phyloP scores from a whole-genome alignment of 2,329 filamentous ascomycete genomes.

The Pezicula rhizophila region DNA sequence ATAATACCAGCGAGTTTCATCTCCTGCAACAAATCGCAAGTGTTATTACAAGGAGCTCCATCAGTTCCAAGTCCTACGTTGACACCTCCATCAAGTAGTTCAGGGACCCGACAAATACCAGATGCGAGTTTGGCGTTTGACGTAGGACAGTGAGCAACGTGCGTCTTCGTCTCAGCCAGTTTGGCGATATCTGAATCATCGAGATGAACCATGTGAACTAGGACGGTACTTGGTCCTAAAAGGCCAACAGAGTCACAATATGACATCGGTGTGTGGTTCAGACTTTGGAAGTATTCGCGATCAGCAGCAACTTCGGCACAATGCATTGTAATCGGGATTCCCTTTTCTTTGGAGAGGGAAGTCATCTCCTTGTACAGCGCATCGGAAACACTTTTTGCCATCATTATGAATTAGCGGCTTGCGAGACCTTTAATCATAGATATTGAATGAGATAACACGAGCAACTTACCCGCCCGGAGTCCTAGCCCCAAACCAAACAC shows the following conservation, averaged over 20 bases:
- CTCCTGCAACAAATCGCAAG: conserved; percentile 45
- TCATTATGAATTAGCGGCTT: background rate
- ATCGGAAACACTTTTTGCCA: background rate
- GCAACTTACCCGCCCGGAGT: conserved; percentile 32
- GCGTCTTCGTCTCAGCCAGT: conserved; percentile 32
- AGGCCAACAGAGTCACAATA: conserved; percentile 33
- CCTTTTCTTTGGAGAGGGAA: background rate
- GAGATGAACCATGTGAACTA: conserved; percentile 47
- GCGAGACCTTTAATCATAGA: background rate
- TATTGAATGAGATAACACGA: background rate
- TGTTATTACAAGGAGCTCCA: conserved; percentile 46
- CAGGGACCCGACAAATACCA: conserved; percentile 40
- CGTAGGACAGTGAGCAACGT: conserved; percentile 44
- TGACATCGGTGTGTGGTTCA: conserved; percentile 30
- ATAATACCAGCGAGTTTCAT: conserved; percentile 45
- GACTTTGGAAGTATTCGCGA: conserved; percentile 27
- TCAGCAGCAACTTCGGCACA: conserved; percentile 31
- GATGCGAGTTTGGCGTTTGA: conserved; percentile 47
- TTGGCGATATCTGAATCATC: conserved; percentile 34
- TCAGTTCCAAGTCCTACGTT: conserved; percentile 46
- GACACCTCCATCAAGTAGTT: conserved; percentile 35
- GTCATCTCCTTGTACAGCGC: background rate
- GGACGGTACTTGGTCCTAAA: conserved; percentile 38
- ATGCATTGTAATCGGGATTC: conserved; percentile 35
- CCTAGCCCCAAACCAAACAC: conserved; percentile 41